Evolutionary conservation across 768 basidiomycete species (phyloP), one percentile per base, ranked within the genome.

Genomic region (Amanita polypyramis): DNA sequence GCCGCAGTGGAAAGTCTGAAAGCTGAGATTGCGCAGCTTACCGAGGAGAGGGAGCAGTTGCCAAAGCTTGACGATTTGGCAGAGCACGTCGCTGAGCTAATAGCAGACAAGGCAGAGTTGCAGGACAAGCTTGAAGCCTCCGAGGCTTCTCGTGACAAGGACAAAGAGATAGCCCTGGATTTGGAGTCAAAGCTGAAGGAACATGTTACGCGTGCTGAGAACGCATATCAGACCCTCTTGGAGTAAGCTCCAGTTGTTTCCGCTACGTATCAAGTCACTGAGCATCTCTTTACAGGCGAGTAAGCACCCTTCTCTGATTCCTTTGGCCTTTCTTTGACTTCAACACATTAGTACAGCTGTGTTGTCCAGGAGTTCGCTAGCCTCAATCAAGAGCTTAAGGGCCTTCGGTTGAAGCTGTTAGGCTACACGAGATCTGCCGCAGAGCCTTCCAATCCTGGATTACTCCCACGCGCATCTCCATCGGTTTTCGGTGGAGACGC

Each of bases 121-220:
- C 57, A 62, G 36, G n/a, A 20, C 17, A 45, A 68, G 56, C 49
- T 43, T 5, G 49, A 68, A 57, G 64, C 72, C 36, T 64, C 70
- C 25, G 70, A 72, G 9, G 51, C 72, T 35, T 59, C 60, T 43
- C 69, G 69, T 21, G 65, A 64, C 20, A 70, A 72, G 40, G 81
- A 80, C 58, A 72, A 66, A 53, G 73, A 80, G 19, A 68, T 69
- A 2, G 72, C 78, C 6, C 59, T 74, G 36, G 68, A 65, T 8
- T 67, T 75, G 30, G 77, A 81, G 65, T 70, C 60, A 47, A 74
- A 64, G 54, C 65, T 84, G 52, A 69, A 75, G 52, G 72, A 76
- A 25, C 76, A 76, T 54, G 73, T 71, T 44, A 65, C 65, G 42
- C 62, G 69, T 33, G 68, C 77, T 51, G 70, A 72, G 27, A 62